Evolutionary conservation across 2,329 filamentous ascomycete genomes (phyloP).

Genomic region (Pyricularia grisea): DNA sequence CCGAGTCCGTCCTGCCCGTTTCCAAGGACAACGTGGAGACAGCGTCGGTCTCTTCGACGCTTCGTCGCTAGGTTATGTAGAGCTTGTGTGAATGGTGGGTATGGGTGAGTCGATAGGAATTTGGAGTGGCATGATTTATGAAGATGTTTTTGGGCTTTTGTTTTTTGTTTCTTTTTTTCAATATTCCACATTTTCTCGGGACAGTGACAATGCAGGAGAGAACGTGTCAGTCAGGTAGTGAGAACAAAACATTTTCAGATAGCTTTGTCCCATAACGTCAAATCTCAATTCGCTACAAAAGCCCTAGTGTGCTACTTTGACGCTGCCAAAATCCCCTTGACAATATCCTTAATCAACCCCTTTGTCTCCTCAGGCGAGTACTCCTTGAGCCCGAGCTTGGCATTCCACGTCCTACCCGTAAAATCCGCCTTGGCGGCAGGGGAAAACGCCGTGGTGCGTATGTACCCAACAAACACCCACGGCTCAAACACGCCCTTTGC

Average conservation of each 20-base stretch:
- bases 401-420: constrained; percentile 26
- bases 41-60: background rate
- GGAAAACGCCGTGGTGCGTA: constrained; percentile 13
- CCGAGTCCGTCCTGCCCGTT: constrained; percentile 1
- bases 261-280: too few species aligned
- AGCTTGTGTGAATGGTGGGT: background rate
- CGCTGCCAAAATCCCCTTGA: background rate
- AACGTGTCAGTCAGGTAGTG: background rate
- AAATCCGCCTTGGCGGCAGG: constrained; percentile 14
- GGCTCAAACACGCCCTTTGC: constrained; percentile 24
- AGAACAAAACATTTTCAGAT: background rate
- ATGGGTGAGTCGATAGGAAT: background rate
- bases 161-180: too few species aligned
- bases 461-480: background rate
- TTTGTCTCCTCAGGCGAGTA: constrained; percentile 15
- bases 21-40: background rate
- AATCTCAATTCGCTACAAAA: background rate
- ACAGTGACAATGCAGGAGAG: background rate
- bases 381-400: constrained; percentile 32
- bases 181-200: background rate
- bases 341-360: background rate
- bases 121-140: background rate
- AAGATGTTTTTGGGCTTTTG: background rate
- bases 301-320: background rate
- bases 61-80: background rate